Conservation (phyloP, 2,329 filamentous ascomycete genomes). For the Lasiodiplodia sp. region DNA sequence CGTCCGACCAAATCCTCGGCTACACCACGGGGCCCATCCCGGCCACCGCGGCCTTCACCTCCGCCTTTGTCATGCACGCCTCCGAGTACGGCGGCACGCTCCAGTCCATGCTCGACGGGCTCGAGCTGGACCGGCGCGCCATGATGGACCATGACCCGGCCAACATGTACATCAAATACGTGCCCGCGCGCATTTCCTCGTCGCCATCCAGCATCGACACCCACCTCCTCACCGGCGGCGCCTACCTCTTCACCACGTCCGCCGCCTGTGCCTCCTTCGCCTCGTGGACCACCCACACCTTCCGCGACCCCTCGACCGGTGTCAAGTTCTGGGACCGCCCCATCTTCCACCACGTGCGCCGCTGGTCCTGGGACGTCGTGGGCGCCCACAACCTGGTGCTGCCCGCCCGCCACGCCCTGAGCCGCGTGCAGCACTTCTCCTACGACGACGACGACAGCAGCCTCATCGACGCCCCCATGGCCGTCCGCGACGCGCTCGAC, state of each 20-base stretch:
- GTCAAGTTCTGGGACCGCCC: constrained; percentile 2
- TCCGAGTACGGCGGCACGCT: background rate
- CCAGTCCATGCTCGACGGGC: background rate
- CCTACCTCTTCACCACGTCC: background rate
- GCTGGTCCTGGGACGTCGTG: background rate
- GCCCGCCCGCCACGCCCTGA: background rate
- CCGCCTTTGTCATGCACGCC: background rate
- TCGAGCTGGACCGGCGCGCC: background rate
- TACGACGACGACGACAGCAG: background rate
- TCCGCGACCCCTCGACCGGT: background rate
- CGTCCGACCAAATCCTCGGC: background rate
- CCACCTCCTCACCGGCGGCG: background rate
- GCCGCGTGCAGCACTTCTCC: background rate
- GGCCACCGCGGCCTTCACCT: background rate
- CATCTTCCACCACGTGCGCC: background rate
- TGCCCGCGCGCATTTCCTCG: background rate
- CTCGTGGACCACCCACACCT: background rate
- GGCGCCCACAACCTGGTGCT: background rate
- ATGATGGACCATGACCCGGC: background rate
- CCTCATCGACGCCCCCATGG: no score
- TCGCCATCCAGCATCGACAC: background rate
- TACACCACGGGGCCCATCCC: background rate
- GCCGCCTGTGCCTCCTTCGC: background rate
- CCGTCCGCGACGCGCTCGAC: background rate
- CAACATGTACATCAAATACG: constrained; percentile 6